Conservation (phyloP, 164 flowering plant species). For the Magnolia changhungtana region DNA sequence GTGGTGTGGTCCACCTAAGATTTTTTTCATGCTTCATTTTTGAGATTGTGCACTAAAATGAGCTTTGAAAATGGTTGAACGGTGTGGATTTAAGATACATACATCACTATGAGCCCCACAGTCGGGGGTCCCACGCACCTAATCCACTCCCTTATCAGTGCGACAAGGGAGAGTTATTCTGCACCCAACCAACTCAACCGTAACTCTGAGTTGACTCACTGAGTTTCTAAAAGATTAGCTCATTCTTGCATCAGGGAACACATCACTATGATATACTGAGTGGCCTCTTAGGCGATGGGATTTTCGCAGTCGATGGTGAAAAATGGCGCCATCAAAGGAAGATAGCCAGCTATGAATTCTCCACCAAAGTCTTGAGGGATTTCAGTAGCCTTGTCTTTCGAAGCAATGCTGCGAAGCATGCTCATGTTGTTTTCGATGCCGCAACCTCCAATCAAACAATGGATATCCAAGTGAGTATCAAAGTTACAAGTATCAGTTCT, state of each 20-base stretch:
- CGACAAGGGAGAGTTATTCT: no score
- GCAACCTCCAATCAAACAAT: constrained; percentile 12
- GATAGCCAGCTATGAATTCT: constrained; percentile 45
- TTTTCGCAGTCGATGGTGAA: constrained; percentile 52
- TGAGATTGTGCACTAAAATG: no score
- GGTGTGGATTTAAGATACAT: no score
- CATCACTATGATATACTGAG: constrained; percentile 1
- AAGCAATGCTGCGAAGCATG: constrained; percentile 29
- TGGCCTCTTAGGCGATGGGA: constrained; percentile 32
- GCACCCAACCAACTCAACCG: no score
- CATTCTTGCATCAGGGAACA: background rate
- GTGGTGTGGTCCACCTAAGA: no score
- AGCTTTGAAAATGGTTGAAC: no score
- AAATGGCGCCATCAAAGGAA: constrained; percentile 48
- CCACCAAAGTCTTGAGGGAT: constrained; percentile 30
- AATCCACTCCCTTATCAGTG: no score
- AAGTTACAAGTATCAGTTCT: no score
- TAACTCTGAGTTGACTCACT: background rate
- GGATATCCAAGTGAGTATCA: constrained; percentile 27
- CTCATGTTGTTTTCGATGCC: constrained; percentile 12
- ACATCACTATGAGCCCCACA: no score
- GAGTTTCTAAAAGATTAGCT: background rate
- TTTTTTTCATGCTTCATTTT: no score
- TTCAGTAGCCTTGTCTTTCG: constrained; percentile 27
- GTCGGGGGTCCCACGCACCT: no score